Conservation (phyloP, 1,284 basidiomycete species). For the Prillingera fragicola region DNA sequence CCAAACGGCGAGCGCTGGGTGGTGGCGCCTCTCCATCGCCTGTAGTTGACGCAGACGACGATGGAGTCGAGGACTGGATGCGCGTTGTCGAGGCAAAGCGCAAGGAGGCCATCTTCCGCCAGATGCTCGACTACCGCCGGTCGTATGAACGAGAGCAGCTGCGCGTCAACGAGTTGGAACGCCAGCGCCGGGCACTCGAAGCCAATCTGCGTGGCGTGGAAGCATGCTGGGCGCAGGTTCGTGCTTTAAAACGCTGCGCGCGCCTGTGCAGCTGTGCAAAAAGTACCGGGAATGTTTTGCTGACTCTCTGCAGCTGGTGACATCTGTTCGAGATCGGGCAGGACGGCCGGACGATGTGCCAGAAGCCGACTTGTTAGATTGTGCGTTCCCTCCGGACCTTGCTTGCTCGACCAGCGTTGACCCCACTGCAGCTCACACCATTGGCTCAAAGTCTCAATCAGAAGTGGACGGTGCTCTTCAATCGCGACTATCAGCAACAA, state of each 20-base stretch:
- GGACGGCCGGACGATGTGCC: conserved; percentile 14
- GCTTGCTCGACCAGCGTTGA: conserved; percentile 21
- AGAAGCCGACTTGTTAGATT: conserved; percentile 16
- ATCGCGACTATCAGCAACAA: conserved; percentile 30
- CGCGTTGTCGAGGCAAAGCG: conserved; percentile 55
- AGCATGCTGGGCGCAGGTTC: conserved; percentile 84
- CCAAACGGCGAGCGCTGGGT: conserved; percentile 32
- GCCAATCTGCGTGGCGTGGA: conserved; percentile 72
- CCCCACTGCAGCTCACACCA: too few relatives aligned
- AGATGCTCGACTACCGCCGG: conserved; percentile 84
- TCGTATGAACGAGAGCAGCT: conserved; percentile 66
- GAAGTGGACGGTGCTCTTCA: conserved; percentile 33
- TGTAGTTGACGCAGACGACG: conserved; percentile 21
- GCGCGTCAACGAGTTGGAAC: conserved; percentile 67
- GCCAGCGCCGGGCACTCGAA: conserved; percentile 66
- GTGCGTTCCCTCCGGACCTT: conserved; percentile 5
- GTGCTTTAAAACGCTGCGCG: too few relatives aligned
- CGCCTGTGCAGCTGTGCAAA: background rate
- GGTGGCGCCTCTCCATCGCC: conserved; percentile 12
- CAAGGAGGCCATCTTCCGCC: conserved; percentile 86
- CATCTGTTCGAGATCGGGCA: conserved; percentile 28
- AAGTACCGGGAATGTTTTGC: conserved; percentile 6
- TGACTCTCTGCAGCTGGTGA: conserved; percentile 38
- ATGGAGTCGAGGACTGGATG: conserved; percentile 40
- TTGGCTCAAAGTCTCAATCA: conserved; percentile 22